These are phyloP conservation scores for Eremochloa ophiuroides DNA, from an alignment of 176 grass and related monocot species.

Conservation along the genomic window DNA sequence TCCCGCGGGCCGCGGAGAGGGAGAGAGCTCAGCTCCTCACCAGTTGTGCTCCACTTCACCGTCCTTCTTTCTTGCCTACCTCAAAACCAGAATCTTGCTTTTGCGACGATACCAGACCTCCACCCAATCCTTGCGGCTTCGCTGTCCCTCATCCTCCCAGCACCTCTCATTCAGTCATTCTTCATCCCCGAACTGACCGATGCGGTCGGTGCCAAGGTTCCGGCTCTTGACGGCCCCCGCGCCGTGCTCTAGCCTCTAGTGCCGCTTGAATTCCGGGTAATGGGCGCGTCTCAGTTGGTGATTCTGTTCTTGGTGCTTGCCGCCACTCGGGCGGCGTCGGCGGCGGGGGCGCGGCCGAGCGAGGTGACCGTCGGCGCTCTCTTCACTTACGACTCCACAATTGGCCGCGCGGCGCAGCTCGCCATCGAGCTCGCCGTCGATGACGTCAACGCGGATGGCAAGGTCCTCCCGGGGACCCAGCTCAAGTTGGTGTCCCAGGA, in stretches of 20 bases:
- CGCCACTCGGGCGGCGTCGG: neutral
- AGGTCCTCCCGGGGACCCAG: conserved; percentile 52
- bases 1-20: neutral
- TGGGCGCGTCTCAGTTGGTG: conserved; percentile 8
- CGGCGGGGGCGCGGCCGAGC: conserved; percentile 26
- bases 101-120: neutral
- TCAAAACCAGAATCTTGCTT: neutral
- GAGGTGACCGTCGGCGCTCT: conserved; percentile 52
- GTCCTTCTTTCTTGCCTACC: neutral
- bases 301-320: conserved; percentile 7
- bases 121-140: neutral
- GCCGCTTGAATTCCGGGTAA: neutral
- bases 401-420: conserved; percentile 58
- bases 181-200: neutral
- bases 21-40: neutral
- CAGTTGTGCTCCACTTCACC: neutral
- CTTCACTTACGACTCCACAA: conserved; percentile 68
- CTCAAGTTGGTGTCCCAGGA: conserved; percentile 55
- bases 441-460: conserved; percentile 69
- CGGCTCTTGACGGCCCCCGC: neutral
- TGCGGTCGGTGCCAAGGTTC: neutral
- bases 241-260: conserved; percentile 7
- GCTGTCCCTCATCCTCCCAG: neutral
- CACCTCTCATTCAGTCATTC: neutral
- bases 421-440: conserved; percentile 70